phyloP scores from a whole-genome alignment of 805 yeast species.

The Suhomyces xylopsoci region DNA sequence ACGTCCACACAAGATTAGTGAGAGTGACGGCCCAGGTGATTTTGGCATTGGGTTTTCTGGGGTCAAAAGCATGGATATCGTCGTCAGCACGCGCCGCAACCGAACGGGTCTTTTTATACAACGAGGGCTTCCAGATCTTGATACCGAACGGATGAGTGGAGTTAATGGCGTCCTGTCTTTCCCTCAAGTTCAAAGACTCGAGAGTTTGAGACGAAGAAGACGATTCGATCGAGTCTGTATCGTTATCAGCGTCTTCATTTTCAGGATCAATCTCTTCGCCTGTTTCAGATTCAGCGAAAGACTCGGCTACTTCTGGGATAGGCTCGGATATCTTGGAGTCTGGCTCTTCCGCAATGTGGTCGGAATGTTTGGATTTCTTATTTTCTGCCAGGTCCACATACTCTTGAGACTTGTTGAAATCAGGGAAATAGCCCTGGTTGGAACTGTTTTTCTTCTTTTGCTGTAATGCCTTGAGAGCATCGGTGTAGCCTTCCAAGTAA shows the following conservation, averaged over 20 bases:
- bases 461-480: conserved; percentile 52
- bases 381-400: background rate
- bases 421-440: conserved; percentile 6
- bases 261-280: conserved; percentile 11
- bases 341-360: background rate
- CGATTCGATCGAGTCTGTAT: conserved; percentile 25
- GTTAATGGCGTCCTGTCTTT: conserved; percentile 94
- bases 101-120: conserved; percentile 88
- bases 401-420: conserved; percentile 4
- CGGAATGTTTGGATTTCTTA: background rate
- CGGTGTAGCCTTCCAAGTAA: conserved; percentile 70
- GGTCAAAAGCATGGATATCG: conserved; percentile 80
- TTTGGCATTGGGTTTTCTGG: conserved; percentile 41
- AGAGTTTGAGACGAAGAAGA: conserved; percentile 45
- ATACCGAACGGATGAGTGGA: conserved; percentile 98
- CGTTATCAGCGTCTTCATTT: conserved; percentile 19
- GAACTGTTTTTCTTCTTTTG: conserved; percentile 15
- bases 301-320: background rate
- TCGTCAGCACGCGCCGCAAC: conserved; percentile 89
- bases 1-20: conserved; percentile 71
- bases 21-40: conserved; percentile 61
- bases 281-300: conserved; percentile 1
- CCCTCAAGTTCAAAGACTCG: conserved; percentile 85
- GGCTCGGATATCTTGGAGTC: background rate
- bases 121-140: conserved; percentile 97